Conservation (phyloP, 768 basidiomycete species). For the Pleurotus citrinopileatus region DNA sequence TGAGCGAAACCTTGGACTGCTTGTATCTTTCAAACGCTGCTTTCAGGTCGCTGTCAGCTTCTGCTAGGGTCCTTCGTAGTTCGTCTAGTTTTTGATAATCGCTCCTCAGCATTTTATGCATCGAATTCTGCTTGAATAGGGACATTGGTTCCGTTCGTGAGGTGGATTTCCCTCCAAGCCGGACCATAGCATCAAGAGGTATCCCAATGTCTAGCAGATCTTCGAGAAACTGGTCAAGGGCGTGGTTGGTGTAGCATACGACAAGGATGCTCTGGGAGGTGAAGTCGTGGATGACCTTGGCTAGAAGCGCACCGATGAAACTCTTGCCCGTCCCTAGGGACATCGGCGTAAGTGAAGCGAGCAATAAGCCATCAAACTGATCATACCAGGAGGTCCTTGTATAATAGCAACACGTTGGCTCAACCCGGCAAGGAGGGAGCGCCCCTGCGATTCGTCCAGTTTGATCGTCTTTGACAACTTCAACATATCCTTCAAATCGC, state of each 20-base stretch:
- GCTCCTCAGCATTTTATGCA: slow-evolving; percentile 19
- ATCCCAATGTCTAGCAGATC: slow-evolving; percentile 63
- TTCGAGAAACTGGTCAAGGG: slow-evolving; percentile 67
- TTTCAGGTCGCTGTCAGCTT: slow-evolving; percentile 20
- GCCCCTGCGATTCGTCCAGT: slow-evolving; percentile 51
- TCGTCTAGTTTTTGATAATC: slow-evolving; percentile 43
- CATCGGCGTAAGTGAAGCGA: neutral
- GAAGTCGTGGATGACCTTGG: slow-evolving; percentile 53
- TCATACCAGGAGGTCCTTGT: slow-evolving; percentile 69
- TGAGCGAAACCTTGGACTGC: slow-evolving; percentile 14
- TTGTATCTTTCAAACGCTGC: slow-evolving; percentile 25
- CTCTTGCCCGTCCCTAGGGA: slow-evolving; percentile 68
- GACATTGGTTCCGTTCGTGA: slow-evolving; percentile 40
- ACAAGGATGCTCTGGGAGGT: slow-evolving; percentile 55
- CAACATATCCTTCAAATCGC: slow-evolving; percentile 40
- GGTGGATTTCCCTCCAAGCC: slow-evolving; percentile 58
- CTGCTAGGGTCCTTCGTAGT: slow-evolving; percentile 11
- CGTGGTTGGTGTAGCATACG: slow-evolving; percentile 75
- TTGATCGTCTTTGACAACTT: slow-evolving; percentile 33
- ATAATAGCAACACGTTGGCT: slow-evolving; percentile 58
- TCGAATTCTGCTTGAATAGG: slow-evolving; percentile 35
- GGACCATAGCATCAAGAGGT: slow-evolving; percentile 42
- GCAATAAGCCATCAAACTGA: neutral
- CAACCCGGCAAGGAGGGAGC: slow-evolving; percentile 48
- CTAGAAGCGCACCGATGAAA: slow-evolving; percentile 66